phyloP scores from a whole-genome alignment of 2,329 filamentous ascomycete genomes.

The Stachybotrys elegans region DNA sequence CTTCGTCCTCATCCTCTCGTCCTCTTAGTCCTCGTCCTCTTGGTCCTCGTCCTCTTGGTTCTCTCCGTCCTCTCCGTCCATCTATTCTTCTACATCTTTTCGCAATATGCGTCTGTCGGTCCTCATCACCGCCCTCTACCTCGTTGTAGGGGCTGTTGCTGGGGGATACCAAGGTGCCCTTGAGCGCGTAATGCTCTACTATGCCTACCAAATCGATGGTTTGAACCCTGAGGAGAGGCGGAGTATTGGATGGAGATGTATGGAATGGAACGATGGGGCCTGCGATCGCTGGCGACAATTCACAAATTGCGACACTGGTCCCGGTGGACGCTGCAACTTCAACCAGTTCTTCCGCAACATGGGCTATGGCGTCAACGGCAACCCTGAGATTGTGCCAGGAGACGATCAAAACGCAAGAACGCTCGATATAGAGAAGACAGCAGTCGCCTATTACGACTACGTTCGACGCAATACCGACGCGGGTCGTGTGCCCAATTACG shows the following conservation, averaged over 20 bases:
- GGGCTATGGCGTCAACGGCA: neutral
- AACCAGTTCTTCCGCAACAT: neutral
- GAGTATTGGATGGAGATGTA: neutral
- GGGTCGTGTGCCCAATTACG: neutral
- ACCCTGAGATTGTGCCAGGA: neutral
- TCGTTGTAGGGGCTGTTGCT: slow-evolving; percentile 3
- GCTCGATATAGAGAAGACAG: neutral
- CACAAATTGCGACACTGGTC: neutral
- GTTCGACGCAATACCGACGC: neutral
- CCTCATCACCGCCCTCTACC: slow-evolving; percentile 2
- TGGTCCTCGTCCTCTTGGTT: too few relatives aligned
- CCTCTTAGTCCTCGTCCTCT: too few relatives aligned
- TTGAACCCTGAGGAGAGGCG: slow-evolving; percentile 2
- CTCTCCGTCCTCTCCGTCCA: neutral
- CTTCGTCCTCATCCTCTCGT: too few relatives aligned
- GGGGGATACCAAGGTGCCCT: slow-evolving; percentile 6
- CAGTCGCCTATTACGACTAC: neutral
- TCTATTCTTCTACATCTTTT: neutral
- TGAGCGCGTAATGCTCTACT: slow-evolving; percentile 6
- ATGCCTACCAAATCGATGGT: slow-evolving; percentile 7
- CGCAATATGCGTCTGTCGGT: neutral
- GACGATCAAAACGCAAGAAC: neutral
- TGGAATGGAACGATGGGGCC: neutral
- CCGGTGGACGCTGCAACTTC: neutral
- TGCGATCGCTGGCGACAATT: neutral